These are phyloP conservation scores for Umbelopsis isabellina DNA, from an alignment of 192 early-diverging fungal species.

Conservation along the genomic window DNA sequence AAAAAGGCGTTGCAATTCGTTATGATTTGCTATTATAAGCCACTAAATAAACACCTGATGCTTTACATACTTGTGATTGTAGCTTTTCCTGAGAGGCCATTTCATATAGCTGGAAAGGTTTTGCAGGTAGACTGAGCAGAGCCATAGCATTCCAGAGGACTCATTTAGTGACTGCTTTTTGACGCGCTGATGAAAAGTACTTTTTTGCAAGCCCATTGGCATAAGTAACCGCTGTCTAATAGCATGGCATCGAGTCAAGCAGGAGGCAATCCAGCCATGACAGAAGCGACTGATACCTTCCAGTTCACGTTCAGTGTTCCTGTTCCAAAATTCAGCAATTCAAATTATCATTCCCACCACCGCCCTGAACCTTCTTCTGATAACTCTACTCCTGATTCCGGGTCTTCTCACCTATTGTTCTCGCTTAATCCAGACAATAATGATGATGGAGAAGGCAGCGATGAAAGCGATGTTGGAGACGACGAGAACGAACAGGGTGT, in stretches of 20 bases:
- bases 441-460: conserved; percentile 11
- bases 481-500: background rate
- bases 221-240: background rate
- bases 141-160: too few relatives aligned
- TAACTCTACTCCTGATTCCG: conserved; percentile 14
- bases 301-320: conserved; percentile 15
- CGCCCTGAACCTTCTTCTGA: conserved; percentile 5
- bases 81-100: conserved; percentile 3
- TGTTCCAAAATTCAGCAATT: background rate
- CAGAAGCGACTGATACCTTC: background rate
- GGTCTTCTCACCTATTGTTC: background rate
- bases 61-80: conserved; percentile 8
- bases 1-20: too few relatives aligned
- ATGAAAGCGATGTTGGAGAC: conserved; percentile 1
- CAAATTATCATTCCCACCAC: background rate
- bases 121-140: too few relatives aligned
- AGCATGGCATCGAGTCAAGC: conserved; percentile 1
- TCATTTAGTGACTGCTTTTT: too few relatives aligned
- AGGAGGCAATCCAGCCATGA: background rate
- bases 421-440: conserved; percentile 12
- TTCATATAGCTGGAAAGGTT: background rate
- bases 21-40: too few relatives aligned
- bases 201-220: background rate
- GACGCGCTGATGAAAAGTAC: background rate
- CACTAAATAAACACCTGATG: too few relatives aligned